Conservation (phyloP, 2,329 filamentous ascomycete genomes). For the Fusarium sp. region DNA sequence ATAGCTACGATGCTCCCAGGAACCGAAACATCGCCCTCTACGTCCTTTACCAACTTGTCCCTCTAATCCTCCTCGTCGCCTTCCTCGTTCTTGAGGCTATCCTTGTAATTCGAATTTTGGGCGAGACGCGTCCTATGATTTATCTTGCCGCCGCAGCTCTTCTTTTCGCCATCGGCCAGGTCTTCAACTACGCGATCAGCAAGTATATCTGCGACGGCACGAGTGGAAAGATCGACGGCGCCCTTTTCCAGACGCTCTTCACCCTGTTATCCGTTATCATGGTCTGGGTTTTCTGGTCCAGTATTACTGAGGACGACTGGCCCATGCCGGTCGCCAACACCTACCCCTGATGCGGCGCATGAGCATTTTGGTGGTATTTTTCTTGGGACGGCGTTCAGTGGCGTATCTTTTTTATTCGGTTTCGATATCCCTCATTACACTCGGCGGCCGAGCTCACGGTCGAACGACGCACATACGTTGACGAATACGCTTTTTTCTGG, state of each 20-base stretch:
- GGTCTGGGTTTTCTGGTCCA: slow-evolving; percentile 97
- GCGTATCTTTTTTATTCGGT: slow-evolving; percentile 38
- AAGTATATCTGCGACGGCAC: slow-evolving; percentile 88
- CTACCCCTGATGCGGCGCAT: slow-evolving; percentile 50
- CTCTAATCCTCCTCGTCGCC: slow-evolving; percentile 86
- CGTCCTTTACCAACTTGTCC: slow-evolving; percentile 90
- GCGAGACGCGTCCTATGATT: slow-evolving; percentile 91
- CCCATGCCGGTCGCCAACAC: slow-evolving; percentile 64
- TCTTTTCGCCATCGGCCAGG: slow-evolving; percentile 89
- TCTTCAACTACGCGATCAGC: slow-evolving; percentile 97
- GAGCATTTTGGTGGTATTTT: slow-evolving; percentile 20
- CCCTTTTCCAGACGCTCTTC: slow-evolving; percentile 93
- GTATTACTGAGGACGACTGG: slow-evolving; percentile 99
- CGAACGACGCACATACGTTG: slow-evolving; percentile 45
- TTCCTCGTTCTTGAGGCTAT: slow-evolving; percentile 87
- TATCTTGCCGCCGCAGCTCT: slow-evolving; percentile 80
- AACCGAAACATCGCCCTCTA: slow-evolving; percentile 88
- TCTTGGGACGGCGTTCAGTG: slow-evolving; percentile 43
- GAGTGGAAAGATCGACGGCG: slow-evolving; percentile 87
- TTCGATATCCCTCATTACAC: slow-evolving; percentile 45
- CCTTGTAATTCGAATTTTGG: slow-evolving; percentile 85
- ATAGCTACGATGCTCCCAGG: slow-evolving; percentile 72
- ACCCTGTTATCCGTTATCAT: slow-evolving; percentile 84
- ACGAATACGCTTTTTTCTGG: slow-evolving; percentile 42
- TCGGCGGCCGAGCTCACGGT: slow-evolving; percentile 41